These are phyloP conservation scores for Globisporangium emineosum DNA, from an alignment of 352 stramenopile genomes.

Conservation along the genomic window DNA sequence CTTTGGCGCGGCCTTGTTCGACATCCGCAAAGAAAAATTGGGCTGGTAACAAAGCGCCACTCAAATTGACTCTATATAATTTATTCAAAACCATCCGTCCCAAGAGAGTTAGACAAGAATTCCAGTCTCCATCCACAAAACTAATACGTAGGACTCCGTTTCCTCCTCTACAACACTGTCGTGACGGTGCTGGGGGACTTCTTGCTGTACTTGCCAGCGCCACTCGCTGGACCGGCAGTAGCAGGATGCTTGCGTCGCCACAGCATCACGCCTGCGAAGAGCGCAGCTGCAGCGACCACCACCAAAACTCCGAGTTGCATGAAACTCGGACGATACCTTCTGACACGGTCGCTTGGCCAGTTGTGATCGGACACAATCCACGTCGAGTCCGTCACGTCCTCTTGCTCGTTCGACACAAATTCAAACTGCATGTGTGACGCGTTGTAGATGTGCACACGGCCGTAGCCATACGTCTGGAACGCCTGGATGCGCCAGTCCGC, in stretches of 20 bases:
- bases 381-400: conserved; percentile 10
- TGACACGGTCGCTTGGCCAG: conserved; percentile 36
- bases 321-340: conserved; percentile 17
- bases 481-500: conserved; percentile 29
- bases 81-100: background rate
- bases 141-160: background rate
- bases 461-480: conserved; percentile 46
- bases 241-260: conserved; percentile 2
- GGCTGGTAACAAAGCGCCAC: background rate
- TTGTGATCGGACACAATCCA: conserved; percentile 53
- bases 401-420: conserved; percentile 33
- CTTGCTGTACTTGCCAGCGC: background rate
- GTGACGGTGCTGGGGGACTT: background rate
- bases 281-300: background rate
- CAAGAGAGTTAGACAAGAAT: too few species aligned
- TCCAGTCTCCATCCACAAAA: background rate
- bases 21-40: too few species aligned
- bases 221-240: background rate
- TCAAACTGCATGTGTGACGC: conserved; percentile 48
- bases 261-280: background rate
- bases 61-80: background rate
- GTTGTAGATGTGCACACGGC: conserved; percentile 58
- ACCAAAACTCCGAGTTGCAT: background rate
- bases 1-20: too few species aligned
- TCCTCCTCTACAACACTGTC: background rate